Base-by-base conservation (phyloP, 148 eudicot species). In the Vaccinium darrowii region DNA sequence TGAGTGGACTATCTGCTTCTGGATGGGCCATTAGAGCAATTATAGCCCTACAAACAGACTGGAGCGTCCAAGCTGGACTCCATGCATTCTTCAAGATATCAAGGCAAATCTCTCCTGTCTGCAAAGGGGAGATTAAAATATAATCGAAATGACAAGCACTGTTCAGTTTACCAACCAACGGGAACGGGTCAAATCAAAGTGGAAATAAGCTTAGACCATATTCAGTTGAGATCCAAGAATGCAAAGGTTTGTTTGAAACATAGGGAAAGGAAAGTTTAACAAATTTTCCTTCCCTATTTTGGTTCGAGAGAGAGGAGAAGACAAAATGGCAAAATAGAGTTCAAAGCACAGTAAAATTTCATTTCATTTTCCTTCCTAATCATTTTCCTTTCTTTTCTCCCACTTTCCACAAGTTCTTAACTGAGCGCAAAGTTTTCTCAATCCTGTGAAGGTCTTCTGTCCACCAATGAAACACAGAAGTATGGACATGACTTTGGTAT, bases 1-100 rank as follows among this genome's bases (percentile, higher is more conserved):
- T 90, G 16, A 89, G 81, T 23, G 92, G 92, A 51, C 92, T 92
- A 63, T 92, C 91, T 76, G 99, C 89, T 89, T 96, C 98, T 21
- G 98, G 99, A 90, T 96, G 99, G 74, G 97, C 99, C 99, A 96
- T 96, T 89, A 96, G 83, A 85, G 99, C 97, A 85, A 96, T 96
- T 85, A 93, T 93, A 87, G 99, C 98, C 87, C 99, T 88, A 88
- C 95, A 94, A 79, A 96, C 99, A 82, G 99, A 96, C 84, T 96
- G 99, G 74, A 96, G 89, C 43, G 99, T 96, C 99, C 98, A 96
- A 76, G 98, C 98, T 82, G 99, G 99, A 84, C 99, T 96, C 99
- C 99, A 96, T n/a, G 98, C 97, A 91, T 93, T 96, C 93, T 96
- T 96, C 91, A 96, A 90, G 85, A 96, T 94, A 90, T 96, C 99